A percentile compares a stretch with the other conserved stretches of the same genome.
These are phyloP conservation scores for Hypoxylon sp. DNA, from an alignment of 2,329 filamentous ascomycete genomes.

Conservation along the genomic window DNA sequence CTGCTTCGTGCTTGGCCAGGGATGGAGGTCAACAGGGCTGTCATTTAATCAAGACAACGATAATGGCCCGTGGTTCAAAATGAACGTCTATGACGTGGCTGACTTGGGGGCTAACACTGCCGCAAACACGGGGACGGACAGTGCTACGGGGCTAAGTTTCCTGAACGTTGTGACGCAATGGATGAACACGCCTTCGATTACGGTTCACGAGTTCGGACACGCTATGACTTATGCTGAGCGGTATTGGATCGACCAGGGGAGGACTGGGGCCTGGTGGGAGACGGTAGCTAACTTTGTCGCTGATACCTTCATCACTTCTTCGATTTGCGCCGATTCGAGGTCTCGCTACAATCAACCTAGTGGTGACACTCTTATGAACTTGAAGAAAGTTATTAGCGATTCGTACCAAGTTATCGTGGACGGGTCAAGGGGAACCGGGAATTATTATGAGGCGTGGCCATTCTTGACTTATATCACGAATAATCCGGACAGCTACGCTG, in stretches of 20 bases:
- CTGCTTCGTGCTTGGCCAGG: constrained; percentile 58
- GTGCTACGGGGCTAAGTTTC: constrained; percentile 58
- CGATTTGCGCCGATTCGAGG: constrained; percentile 60
- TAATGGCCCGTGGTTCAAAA: constrained; percentile 61
- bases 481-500: constrained; percentile 62
- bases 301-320: constrained; percentile 63
- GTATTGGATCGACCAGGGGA: constrained; percentile 61
- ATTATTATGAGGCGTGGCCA: constrained; percentile 68
- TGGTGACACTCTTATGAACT: constrained; percentile 59
- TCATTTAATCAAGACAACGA: constrained; percentile 55
- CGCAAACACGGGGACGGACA: constrained; percentile 61
- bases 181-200: constrained; percentile 58
- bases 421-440: constrained; percentile 58
- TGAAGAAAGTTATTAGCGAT: constrained; percentile 63
- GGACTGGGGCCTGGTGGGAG: constrained; percentile 67
- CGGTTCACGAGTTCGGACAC: constrained; percentile 66
- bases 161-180: constrained; percentile 61
- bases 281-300: constrained; percentile 66
- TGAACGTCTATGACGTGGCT: constrained; percentile 62
- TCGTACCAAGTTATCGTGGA: constrained; percentile 66
- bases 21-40: constrained; percentile 59
- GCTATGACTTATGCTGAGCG: constrained; percentile 62
- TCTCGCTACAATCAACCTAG: constrained; percentile 54
- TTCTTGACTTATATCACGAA: constrained; percentile 64
- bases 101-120: constrained; percentile 57